These are phyloP conservation scores for Dentipellis sp. DNA, from an alignment of 768 basidiomycete genomes.

Conservation along the genomic window DNA sequence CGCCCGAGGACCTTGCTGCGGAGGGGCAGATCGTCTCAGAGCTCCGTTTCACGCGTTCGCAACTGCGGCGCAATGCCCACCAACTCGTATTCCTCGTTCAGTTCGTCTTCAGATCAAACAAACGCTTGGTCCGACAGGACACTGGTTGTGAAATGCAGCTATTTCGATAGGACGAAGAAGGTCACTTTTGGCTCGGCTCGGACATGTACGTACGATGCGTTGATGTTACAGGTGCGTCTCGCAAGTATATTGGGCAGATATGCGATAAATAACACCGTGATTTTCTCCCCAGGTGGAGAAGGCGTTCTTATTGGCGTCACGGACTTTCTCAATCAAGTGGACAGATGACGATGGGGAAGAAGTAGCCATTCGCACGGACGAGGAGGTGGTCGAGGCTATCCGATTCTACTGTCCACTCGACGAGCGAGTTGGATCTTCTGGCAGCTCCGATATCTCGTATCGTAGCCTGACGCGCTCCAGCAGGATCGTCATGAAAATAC, in stretches of 20 bases:
- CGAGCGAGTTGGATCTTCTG: slow-evolving; percentile 61
- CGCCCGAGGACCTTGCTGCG: too few species aligned
- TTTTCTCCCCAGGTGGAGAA: slow-evolving; percentile 58
- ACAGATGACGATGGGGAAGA: slow-evolving; percentile 85
- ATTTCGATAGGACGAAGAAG: slow-evolving; percentile 63
- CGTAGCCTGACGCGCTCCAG: slow-evolving; percentile 46
- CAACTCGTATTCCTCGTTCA: not conserved
- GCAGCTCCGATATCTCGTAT: slow-evolving; percentile 62
- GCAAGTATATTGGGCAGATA: not conserved
- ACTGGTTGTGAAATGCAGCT: slow-evolving; percentile 76
- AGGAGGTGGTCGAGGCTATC: slow-evolving; percentile 80
- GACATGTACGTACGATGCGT: slow-evolving; percentile 67
- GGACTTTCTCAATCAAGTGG: slow-evolving; percentile 68
- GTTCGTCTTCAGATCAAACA: not conserved
- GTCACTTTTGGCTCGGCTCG: slow-evolving; percentile 75
- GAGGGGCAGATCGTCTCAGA: too few species aligned
- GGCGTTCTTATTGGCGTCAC: slow-evolving; percentile 66
- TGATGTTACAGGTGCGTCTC: slow-evolving; percentile 55
- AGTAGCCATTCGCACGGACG: slow-evolving; percentile 56
- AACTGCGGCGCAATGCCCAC: not conserved
- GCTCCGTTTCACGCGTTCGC: too few species aligned
- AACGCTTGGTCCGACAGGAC: slow-evolving; percentile 50
- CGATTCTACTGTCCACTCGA: slow-evolving; percentile 75
- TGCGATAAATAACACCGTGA: not conserved
- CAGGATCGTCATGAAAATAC: slow-evolving; percentile 70